Evolutionary conservation across 1,284 basidiomycete species (phyloP).

Genomic region (Ustilago loliicola): DNA sequence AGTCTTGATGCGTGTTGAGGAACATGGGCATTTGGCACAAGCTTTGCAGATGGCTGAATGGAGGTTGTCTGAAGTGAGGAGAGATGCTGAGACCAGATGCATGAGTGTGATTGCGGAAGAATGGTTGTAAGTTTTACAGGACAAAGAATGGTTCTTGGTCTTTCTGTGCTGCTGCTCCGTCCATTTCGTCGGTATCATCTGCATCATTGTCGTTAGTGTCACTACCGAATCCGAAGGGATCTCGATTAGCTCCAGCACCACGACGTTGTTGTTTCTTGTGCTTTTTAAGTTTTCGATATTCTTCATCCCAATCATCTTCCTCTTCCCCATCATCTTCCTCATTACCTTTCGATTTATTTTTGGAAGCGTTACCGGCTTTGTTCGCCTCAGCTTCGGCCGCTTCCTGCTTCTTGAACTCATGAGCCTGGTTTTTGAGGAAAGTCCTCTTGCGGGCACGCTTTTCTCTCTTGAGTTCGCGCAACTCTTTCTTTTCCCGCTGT

Average conservation of each 20-base stretch:
- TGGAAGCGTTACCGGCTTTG: neutral
- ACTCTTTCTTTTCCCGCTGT: constrained; percentile 48
- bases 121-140: constrained; percentile 9
- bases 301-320: constrained; percentile 54
- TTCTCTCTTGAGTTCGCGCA: constrained; percentile 24
- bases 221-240: constrained; percentile 1
- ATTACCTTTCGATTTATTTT: neutral
- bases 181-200: neutral
- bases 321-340: constrained; percentile 14
- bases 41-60: no score
- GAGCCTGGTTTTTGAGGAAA: constrained; percentile 35
- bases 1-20: no score
- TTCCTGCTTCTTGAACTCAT: neutral
- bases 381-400: neutral
- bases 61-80: no score
- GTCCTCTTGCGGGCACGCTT: constrained; percentile 56
- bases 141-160: constrained; percentile 43
- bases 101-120: neutral
- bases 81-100: no score
- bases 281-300: constrained; percentile 57
- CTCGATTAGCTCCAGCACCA: neutral
- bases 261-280: constrained; percentile 24
- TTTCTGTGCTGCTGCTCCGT: neutral
- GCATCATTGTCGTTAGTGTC: constrained; percentile 13
- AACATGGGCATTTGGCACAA: no score